Evolutionary conservation across 495 filamentous ascomycete genomes (phyloP).

Genomic region (Hypoxylon fuscum): DNA sequence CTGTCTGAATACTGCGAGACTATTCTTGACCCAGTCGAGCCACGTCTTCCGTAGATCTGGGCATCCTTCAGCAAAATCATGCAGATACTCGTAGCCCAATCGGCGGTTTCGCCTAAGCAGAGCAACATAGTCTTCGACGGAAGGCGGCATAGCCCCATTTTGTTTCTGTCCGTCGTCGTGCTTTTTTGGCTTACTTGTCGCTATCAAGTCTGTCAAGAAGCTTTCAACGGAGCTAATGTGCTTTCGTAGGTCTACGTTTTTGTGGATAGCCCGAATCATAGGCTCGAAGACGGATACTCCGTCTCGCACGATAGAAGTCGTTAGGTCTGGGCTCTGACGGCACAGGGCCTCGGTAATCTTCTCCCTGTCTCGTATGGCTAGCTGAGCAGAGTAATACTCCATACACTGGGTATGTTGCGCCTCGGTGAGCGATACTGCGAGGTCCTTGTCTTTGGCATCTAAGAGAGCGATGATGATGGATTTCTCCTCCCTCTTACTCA

Average conservation of each 20-base stretch:
- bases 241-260: conserved; percentile 68
- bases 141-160: conserved; percentile 46
- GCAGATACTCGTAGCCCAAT: conserved; percentile 67
- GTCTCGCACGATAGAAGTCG: conserved; percentile 66
- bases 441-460: conserved; percentile 39
- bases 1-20: conserved; percentile 44
- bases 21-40: conserved; percentile 53
- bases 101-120: conserved; percentile 64
- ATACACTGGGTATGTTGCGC: conserved; percentile 62
- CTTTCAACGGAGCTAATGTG: conserved; percentile 64
- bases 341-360: conserved; percentile 66
- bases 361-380: conserved; percentile 69
- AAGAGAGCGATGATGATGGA: conserved; percentile 66
- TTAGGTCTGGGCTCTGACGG: conserved; percentile 64
- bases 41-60: conserved; percentile 64
- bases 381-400: conserved; percentile 66
- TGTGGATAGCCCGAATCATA: conserved; percentile 69
- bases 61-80: conserved; percentile 68
- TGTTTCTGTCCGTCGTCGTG: conserved; percentile 6
- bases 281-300: conserved; percentile 68
- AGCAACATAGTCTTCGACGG: conserved; percentile 68
- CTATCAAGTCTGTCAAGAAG: conserved; percentile 69
- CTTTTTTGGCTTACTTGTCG: conserved; percentile 49
- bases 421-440: conserved; percentile 51
- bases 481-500: conserved; percentile 45